Evolutionary conservation across 805 yeast genomes (phyloP), one percentile per base, ranked within the genome.

Genomic region (Groenewaldozyma tartarivorans): DNA sequence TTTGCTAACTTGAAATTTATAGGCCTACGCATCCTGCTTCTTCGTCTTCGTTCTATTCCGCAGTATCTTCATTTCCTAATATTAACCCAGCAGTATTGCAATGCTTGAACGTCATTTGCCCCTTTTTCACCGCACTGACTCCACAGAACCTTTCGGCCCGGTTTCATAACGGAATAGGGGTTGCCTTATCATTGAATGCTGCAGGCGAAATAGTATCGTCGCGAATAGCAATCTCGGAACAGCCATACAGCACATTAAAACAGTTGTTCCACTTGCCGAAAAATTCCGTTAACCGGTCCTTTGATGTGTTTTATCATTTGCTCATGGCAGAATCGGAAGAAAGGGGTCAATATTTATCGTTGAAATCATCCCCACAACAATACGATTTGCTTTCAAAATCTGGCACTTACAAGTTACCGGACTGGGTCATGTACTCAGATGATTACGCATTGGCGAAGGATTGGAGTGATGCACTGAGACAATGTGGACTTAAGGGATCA

Each of bases 391-490:
- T 62, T 36, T 44, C 43, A 6, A 45, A 41, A 22, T 52, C 60
- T 3, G 51, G 44, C 3, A 59, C 63, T 9, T 58, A 47, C 43
- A 38, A 42, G 5, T 48, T 62, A 7, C 65, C 66, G 2, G 52
- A 45, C 18, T 62, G 63, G 64, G 63, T 61, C 33, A 44, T 48
- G 19, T 51, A 53, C 38, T 57, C 66, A 1, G 67, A 62, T 36
- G 67, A 62, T 42, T 48, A 57, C 26, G 62, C 67, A 1, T 47
- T 62, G 20, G 67, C 67, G 6, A 55, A 57, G 31, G 68, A 64
- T 45, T 64, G 69, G 69, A 50, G 60, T 6, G 63, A 60, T 37
- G 59, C 66, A 4, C 50, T 61, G 15, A 35, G 51, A 2, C 58
- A 56, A 35, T 55, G 64, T 32, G 57, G 65, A 9, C 53, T 63